Conservation (phyloP, 2,329 filamentous ascomycete species). For the Epichloe coenophiala region DNA sequence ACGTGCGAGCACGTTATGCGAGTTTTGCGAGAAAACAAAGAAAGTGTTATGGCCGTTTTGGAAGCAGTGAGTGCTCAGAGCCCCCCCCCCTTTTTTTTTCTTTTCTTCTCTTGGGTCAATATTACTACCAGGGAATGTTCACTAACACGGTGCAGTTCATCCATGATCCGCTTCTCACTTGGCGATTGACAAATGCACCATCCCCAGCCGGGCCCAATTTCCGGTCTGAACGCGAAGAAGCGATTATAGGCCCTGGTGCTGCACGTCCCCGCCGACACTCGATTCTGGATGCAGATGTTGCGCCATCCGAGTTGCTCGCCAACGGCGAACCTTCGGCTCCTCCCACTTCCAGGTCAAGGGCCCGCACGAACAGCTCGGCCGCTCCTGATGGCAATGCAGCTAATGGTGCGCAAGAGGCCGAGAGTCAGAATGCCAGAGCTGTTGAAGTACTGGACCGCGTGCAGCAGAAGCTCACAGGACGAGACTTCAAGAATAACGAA, state of each 20-base stretch:
- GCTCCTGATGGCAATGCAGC: slow-evolving; percentile 20
- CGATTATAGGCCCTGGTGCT: slow-evolving; percentile 32
- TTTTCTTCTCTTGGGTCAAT: not conserved
- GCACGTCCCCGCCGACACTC: slow-evolving; percentile 51
- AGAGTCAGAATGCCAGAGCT: slow-evolving; percentile 87
- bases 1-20: slow-evolving; percentile 98
- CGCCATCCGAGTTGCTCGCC: slow-evolving; percentile 45
- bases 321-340: slow-evolving; percentile 30
- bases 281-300: slow-evolving; percentile 51
- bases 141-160: slow-evolving; percentile 58
- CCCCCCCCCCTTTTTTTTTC: no score
- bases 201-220: slow-evolving; percentile 56
- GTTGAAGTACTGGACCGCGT: slow-evolving; percentile 85
- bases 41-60: slow-evolving; percentile 93
- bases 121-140: not conserved
- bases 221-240: slow-evolving; percentile 43
- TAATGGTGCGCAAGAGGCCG: slow-evolving; percentile 37
- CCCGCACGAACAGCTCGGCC: slow-evolving; percentile 46
- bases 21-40: slow-evolving; percentile 90
- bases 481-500: slow-evolving; percentile 76
- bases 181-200: slow-evolving; percentile 62
- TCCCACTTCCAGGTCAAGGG: slow-evolving; percentile 35
- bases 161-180: slow-evolving; percentile 96
- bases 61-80: slow-evolving; percentile 65
- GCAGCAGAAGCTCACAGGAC: slow-evolving; percentile 87